Evolutionary conservation across 495 filamentous ascomycete genomes (phyloP), one percentile per base, ranked within the genome.

Genomic region (Aspergillus haitiensis): DNA sequence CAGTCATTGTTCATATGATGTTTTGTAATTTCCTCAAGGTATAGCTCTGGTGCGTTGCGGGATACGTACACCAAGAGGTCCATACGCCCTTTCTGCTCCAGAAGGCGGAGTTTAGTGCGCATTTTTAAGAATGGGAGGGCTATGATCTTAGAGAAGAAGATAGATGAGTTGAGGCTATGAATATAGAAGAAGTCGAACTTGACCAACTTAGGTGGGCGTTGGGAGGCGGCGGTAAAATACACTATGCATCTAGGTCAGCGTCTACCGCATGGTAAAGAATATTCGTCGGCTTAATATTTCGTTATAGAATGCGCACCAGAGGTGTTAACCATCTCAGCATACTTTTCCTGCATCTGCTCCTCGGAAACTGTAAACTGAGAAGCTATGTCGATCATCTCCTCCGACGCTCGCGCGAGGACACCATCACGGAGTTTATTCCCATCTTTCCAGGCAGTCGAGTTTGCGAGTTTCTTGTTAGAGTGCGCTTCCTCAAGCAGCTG

Each of bases 131-230:
- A 66, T 65, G 66, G 36, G 13, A 65, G 70, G 2, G 68, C 42
- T 35, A 83, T 65, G 63, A 89, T 81, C 9, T 74, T 69, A 8
- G 80, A 74, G 68, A 84, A 82, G 77, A 90, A 89, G 34, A 89
- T 84, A 9, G 81, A 81, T 36, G 69, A 72, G 65, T 86, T 90
- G 60, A 87, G 64, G 67, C 74, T 78, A 67, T 90, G 88, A 74
- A 96, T 88, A 68, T 85, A 81, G 75, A 88, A 94, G 70, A 97
- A 97, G 62, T 96, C 93, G 62, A 91, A 78, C 65, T 86, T 91
- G 59, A 85, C 70, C 15, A 75, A 56, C 64, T 93, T 89, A 5
- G 78, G 75, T 1, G 84, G 84, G 39, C 83, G 73, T 61, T 89
- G 79, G 1, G 91, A 83, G 2, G 81, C 75, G 4, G 75, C 69